Base-by-base conservation (phyloP, 768 basidiomycete genomes). In the Glaciozyma martinii region DNA sequence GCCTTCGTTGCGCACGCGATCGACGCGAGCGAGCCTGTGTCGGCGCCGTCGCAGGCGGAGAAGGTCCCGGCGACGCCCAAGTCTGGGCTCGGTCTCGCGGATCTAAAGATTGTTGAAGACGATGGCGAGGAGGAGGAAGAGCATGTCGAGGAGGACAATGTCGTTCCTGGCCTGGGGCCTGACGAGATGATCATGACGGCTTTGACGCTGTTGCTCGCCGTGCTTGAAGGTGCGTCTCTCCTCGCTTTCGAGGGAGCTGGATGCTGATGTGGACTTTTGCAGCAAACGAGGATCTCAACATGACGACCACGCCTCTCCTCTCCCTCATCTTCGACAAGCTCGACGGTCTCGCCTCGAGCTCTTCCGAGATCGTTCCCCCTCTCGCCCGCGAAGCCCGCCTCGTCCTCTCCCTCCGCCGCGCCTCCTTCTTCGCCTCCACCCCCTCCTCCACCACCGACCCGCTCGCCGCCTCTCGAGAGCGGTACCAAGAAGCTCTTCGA, bases 401-500 rank as follows among this genome's bases (percentile, higher is more conserved):
- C 76, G 86, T 92, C 18, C 84, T 95, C 74, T 88, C 87, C 5
- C 87, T 88, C 8, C 85, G 90, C 25, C 76, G 86, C 30, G 88
- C 87, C 0, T 83, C 86, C 6, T 77, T 82, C 1, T 25, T 55
- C 6, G 60, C 66, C 25, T 63, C 55, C 3, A 25, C 84, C 16
- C 73, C 79, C 0, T 56, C 74, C 1, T 5, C 49, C 12, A 15
- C 75, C 59, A 7, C 75, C 57, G 78, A 81, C 54, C 80, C 81
- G 8, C 57, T 59, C 46, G 60, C 58, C 37, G 71, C 71, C 23
- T 77, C 82, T 6, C 84, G 85, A 61, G 84, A 84, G 56, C 82
- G 79, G 10, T 98, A 95, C 76, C 90, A 90, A 72, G 86, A 87
- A 71, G 90, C 92, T 4, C 80, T 97, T 23, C 87, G 86, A 68